These are phyloP conservation scores for Beta corolliflora DNA, from an alignment of 179 eudicot species.

Conservation along the genomic window DNA sequence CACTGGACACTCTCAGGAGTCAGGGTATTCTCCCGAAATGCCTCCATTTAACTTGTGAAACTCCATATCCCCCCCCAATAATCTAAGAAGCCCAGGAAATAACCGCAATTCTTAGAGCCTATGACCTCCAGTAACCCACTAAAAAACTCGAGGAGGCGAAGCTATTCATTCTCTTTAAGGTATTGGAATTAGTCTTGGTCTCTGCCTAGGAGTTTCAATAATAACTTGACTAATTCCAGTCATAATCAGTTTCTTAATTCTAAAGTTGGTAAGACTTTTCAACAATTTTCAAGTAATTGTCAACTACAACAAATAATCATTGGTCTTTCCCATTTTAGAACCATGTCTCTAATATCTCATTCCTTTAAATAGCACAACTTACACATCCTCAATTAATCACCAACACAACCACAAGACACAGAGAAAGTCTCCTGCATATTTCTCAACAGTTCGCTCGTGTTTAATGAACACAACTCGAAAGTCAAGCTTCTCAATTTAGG, in stretches of 20 bases:
- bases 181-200: too few species aligned
- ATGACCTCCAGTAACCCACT: not conserved
- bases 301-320: slow-evolving; percentile 20
- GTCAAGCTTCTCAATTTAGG: too few species aligned
- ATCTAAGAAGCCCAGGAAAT: not conserved
- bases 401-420: too few species aligned
- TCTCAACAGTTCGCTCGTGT: too few species aligned
- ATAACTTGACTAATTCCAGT: slow-evolving; percentile 32
- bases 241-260: slow-evolving; percentile 3
- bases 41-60: not conserved
- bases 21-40: not conserved
- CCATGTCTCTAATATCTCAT: slow-evolving; percentile 6
- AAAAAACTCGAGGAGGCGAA: not conserved
- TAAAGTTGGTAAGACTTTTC: not conserved
- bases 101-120: not conserved
- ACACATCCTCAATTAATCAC: slow-evolving; percentile 4
- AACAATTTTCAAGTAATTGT: slow-evolving; percentile 21
- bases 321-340: slow-evolving; percentile 14
- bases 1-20: not conserved
- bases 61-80: not conserved
- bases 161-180: too few species aligned
- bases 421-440: too few species aligned
- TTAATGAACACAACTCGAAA: too few species aligned
- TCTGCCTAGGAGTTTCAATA: not conserved
- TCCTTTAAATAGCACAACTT: not conserved